Conservation (phyloP, 2,329 filamentous ascomycete genomes). For the Colletotrichum navitas region DNA sequence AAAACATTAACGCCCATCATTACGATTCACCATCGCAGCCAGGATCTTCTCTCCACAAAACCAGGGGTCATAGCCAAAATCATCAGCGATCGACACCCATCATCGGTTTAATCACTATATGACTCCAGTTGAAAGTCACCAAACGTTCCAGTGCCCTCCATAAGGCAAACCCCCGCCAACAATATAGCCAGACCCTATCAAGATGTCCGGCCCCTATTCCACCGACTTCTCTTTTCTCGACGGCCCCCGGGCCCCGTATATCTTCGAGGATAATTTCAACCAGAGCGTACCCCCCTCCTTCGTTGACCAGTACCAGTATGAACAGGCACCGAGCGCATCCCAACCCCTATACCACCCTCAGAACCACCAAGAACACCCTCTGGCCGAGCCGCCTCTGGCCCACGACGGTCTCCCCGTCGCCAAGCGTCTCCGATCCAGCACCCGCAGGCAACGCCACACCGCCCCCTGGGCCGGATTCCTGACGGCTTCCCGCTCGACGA, state of each 20-base stretch:
- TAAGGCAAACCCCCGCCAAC: background rate
- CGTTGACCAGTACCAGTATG: background rate
- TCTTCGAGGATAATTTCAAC: background rate
- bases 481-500: background rate
- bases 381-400: background rate
- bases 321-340: background rate
- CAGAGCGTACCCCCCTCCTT: background rate
- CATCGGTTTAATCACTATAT: too few relatives aligned
- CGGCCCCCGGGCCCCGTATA: background rate
- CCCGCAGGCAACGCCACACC: background rate
- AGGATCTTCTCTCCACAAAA: background rate
- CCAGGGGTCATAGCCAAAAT: background rate
- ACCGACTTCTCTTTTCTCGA: background rate
- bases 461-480: accelerated
- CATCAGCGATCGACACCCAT: background rate
- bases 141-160: background rate
- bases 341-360: background rate
- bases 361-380: background rate
- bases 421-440: slow-evolving; percentile 1
- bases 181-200: background rate
- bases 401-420: background rate
- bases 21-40: background rate
- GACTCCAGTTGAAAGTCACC: background rate
- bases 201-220: slow-evolving; percentile 5
- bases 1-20: background rate